These are phyloP conservation scores for Podaxis sp. DNA, from an alignment of 768 basidiomycete genomes.

Conservation along the genomic window DNA sequence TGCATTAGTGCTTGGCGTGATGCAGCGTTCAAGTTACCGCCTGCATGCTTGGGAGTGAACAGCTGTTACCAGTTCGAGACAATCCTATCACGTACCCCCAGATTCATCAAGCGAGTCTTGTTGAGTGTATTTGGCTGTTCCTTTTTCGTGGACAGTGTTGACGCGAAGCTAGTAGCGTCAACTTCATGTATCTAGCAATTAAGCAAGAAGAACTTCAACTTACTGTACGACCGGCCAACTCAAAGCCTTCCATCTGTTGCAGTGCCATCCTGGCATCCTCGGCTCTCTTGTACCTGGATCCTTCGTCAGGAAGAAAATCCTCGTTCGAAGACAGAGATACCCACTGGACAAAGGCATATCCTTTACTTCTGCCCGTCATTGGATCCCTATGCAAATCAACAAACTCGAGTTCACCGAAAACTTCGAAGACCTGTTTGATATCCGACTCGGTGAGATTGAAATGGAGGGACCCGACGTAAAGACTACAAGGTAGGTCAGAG, in stretches of 20 bases:
- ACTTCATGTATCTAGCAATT: neutral
- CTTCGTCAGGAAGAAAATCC: neutral
- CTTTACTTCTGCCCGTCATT: slow-evolving; percentile 93
- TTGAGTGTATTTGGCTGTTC: slow-evolving; percentile 70
- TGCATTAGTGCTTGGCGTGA: slow-evolving; percentile 99
- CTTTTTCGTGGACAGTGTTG: slow-evolving; percentile 92
- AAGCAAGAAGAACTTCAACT: slow-evolving; percentile 26
- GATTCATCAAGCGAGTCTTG: slow-evolving; percentile 87
- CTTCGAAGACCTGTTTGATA: slow-evolving; percentile 98
- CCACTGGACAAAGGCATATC: slow-evolving; percentile 97
- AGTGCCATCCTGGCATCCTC: slow-evolving; percentile 96
- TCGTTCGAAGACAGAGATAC: slow-evolving; percentile 24
- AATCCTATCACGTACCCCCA: slow-evolving; percentile 56
- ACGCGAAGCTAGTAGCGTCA: slow-evolving; percentile 65
- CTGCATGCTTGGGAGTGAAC: slow-evolving; percentile 38
- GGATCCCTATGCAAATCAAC: slow-evolving; percentile 97
- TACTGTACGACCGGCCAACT: slow-evolving; percentile 92
- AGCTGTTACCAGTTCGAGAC: neutral
- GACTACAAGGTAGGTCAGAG: slow-evolving; percentile 40
- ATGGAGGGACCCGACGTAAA: slow-evolving; percentile 96
- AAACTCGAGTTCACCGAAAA: slow-evolving; percentile 97
- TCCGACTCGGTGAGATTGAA: slow-evolving; percentile 97
- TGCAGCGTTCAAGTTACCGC: slow-evolving; percentile 96
- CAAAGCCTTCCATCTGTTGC: slow-evolving; percentile 99
- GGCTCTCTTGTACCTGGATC: slow-evolving; percentile 75